phyloP scores from a whole-genome alignment of 306 rosid species.

The Spatholobus suberectus region DNA sequence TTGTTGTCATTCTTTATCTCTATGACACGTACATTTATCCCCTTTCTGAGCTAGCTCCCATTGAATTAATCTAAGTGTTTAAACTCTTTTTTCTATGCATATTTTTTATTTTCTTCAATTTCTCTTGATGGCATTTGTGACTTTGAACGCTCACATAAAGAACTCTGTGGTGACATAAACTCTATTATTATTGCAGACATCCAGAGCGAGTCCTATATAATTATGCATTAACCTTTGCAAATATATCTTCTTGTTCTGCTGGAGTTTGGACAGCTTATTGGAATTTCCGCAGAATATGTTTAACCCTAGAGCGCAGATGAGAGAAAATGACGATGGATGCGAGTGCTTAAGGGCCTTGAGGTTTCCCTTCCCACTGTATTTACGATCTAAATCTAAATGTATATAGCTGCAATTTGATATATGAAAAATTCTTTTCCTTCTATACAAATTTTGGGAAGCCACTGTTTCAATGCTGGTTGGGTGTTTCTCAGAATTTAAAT shows the following conservation, averaged over 20 bases:
- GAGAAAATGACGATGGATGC: constrained; percentile 42
- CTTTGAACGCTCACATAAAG: not conserved
- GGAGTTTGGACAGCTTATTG: constrained; percentile 39
- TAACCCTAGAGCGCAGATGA: constrained; percentile 29
- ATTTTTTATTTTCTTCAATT: not conserved
- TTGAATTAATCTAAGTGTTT: not conserved
- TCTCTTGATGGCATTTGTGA: not conserved
- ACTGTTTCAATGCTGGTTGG: constrained; percentile 14
- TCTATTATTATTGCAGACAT: constrained; percentile 58
- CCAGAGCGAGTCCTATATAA: constrained; percentile 81
- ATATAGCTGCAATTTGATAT: constrained; percentile 53
- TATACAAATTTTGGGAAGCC: constrained; percentile 42
- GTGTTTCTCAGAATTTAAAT: not conserved
- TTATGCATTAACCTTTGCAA: constrained; percentile 38
- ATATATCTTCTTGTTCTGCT: constrained; percentile 38
- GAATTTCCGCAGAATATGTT: constrained; percentile 43
- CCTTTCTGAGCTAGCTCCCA: not conserved
- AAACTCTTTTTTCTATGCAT: not conserved
- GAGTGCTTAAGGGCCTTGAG: constrained; percentile 44
- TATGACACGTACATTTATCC: not conserved
- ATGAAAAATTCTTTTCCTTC: constrained; percentile 27
- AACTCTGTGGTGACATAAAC: constrained; percentile 28
- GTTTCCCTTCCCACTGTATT: constrained; percentile 47
- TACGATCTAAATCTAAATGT: constrained; percentile 53
- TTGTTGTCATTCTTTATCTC: constrained; percentile 8